Evolutionary conservation across 148 eudicot species (phyloP), one percentile per base, ranked within the genome.

Genomic region (Heliamphora exappendiculata): DNA sequence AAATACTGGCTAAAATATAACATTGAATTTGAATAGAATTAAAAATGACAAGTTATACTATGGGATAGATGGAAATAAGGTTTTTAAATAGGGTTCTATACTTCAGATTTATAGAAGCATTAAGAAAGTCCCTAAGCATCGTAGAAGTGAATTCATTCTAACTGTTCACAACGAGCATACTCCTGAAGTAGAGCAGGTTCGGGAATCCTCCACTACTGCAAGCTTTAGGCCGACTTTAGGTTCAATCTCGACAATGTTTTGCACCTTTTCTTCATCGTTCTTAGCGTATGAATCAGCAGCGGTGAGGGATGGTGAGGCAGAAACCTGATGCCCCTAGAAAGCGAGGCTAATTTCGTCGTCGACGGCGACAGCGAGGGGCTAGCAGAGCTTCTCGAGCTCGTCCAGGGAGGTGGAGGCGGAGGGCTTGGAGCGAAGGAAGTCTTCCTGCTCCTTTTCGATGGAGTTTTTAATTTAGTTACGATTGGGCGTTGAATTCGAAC

Each of bases 371-470:
- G 90, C n/a, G 58, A 94, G 79, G 26, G 95, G 93, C 24, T 83
- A 67, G 1, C 87, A 86, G 57, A 94, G 87, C 82, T 89, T 92
- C 74, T 92, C 97, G 78, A 94, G 93, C 71, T 94, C 98, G 44
- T 94, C 97, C 53, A 94, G 82, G 77, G 82, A 78, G 59, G 84
- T 78, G 19, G 84, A 0, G 16, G 92, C 79, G n/a, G 85, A 62
- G 54, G 97, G 65, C 45, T 90, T 94, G 12, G 97, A 88, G 51
- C 82, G 88, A 16, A 92, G 85, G 1, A 85, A 78, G 7, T 90
- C 93, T 74, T 86, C 85, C 67, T 92, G 98, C 59, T 94, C 98
- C 28, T 81, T 83, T 90, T 94, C 82, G 10, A 90, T 89, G 73
- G 81, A 20, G 78, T 92, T 94, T 22, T 93, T 92, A n/a, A n/a